These are phyloP conservation scores for Plasmodium knowlesi DNA, from an alignment of 169 alveolate genomes.

Conservation along the genomic window DNA sequence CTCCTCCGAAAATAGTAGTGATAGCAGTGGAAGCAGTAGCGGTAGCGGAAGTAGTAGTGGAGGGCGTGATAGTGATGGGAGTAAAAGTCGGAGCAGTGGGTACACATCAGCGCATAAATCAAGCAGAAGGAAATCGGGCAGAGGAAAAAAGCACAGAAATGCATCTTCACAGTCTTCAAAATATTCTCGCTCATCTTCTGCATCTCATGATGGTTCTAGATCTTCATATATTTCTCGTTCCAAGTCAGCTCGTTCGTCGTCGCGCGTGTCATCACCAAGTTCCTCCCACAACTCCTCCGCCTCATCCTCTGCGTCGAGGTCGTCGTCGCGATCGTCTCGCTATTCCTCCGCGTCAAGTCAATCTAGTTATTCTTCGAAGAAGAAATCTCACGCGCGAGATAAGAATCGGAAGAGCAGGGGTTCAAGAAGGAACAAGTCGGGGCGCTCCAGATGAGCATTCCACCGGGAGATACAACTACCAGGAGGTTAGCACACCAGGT, in stretches of 20 bases:
- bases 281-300: slow-evolving; percentile 3
- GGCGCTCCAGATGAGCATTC: background rate
- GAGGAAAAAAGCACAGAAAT: background rate
- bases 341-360: slow-evolving; percentile 12
- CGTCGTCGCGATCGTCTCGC: background rate
- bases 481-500: background rate
- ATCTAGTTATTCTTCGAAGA: slow-evolving; percentile 11
- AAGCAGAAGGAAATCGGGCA: background rate
- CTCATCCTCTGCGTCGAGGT: slow-evolving; percentile 24
- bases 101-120: background rate
- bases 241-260: slow-evolving; percentile 1
- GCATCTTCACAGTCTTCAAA: slow-evolving; percentile 9
- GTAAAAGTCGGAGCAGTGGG: background rate
- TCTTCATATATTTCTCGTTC: slow-evolving; percentile 20
- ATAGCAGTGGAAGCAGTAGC: background rate
- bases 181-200: slow-evolving; percentile 14
- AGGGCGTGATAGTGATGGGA: background rate
- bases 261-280: background rate
- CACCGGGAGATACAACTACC: background rate
- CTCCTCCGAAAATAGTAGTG: background rate
- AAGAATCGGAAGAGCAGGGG: background rate
- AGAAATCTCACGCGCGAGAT: background rate
- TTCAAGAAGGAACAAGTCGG: background rate
- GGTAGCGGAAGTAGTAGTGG: background rate
- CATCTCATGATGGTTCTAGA: background rate